Base-by-base conservation (phyloP, 495 filamentous ascomycete species). In the Bombardia bombarda region DNA sequence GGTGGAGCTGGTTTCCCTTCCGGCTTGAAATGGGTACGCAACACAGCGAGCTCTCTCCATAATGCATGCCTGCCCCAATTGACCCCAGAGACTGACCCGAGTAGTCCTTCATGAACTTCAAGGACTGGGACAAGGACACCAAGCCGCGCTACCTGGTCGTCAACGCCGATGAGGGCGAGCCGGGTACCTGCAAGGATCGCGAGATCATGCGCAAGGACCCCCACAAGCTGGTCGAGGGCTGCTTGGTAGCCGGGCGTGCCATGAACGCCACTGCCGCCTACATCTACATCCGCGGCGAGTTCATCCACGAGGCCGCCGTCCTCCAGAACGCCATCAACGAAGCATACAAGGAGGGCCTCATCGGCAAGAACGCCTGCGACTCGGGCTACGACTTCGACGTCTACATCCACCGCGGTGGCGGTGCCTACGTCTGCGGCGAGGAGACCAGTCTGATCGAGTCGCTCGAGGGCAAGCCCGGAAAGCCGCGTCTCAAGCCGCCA, bases 151-250 rank as follows among this genome's bases (percentile, higher is more conserved):
- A 98, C 57, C 74, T 98, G 32, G 89, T 98, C 39, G 86, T 98
- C 71, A 98, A 98, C 56, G 92, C 92, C 51, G 92, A 98, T 61
- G 92, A 98, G 74, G 92, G 92, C 60, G 92, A 98, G 67, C 92
- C 92, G 7, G 92, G 92, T 60, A 98, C 92, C 24, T 98, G 92
- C 82, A 98, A 98, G 70, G 92, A 98, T 65, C 85, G 92, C 59
- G 93, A 97, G 67, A 98, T 98, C 57, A 98, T 98, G 90, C 87
- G 92, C 63, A 97, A 98, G 68, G 93, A 98, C 61, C 92, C 92
- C 33, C 92, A 98, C 73, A 97, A 97, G 74, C 82, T 98, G 45
- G 74, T 98, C 51, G 92, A 98, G 71, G 92, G 92, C 54, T 98
- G 92, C 67, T 70, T 98, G 46, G 88, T 98, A 32, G 93, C 94